Evolutionary conservation across 805 yeast species (phyloP).

Genomic region (Yamadazyma ubonensis): DNA sequence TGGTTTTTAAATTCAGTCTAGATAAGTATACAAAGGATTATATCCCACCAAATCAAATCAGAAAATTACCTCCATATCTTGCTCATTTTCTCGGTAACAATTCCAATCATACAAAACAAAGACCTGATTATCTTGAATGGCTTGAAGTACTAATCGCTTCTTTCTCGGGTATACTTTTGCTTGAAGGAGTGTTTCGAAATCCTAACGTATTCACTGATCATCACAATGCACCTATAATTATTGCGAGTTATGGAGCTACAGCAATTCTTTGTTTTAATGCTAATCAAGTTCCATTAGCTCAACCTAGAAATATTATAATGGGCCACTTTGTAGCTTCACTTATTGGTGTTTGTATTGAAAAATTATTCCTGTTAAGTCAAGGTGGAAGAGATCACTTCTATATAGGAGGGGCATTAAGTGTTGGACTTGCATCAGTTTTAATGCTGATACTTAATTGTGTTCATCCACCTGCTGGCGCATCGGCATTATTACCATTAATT

Average conservation of each 20-base stretch:
- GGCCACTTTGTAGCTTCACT: constrained; percentile 57
- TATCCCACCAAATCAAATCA: constrained; percentile 26
- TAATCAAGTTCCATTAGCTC: constrained; percentile 57
- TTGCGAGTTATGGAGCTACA: constrained; percentile 62
- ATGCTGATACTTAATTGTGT: constrained; percentile 56
- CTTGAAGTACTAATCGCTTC: constrained; percentile 45
- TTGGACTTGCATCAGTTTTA: constrained; percentile 50
- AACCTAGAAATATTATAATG: constrained; percentile 57
- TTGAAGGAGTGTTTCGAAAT: constrained; percentile 47
- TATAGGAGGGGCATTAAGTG: constrained; percentile 58
- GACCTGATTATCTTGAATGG: constrained; percentile 45
- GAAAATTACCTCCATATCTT: constrained; percentile 32
- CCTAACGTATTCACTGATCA: constrained; percentile 38
- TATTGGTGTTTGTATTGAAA: constrained; percentile 53
- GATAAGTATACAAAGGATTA: constrained; percentile 30
- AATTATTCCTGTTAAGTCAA: constrained; percentile 48
- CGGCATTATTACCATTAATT: constrained; percentile 56
- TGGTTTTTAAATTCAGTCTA: constrained; percentile 41
- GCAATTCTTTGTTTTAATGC: constrained; percentile 60
- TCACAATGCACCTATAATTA: constrained; percentile 48
- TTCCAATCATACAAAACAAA: constrained; percentile 15
- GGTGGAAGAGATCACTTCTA: constrained; percentile 50
- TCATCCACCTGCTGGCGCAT: constrained; percentile 75
- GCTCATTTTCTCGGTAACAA: constrained; percentile 43
- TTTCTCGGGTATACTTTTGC: constrained; percentile 44